Base-by-base conservation (phyloP, 768 basidiomycete genomes). In the Lactarius evosmus region DNA sequence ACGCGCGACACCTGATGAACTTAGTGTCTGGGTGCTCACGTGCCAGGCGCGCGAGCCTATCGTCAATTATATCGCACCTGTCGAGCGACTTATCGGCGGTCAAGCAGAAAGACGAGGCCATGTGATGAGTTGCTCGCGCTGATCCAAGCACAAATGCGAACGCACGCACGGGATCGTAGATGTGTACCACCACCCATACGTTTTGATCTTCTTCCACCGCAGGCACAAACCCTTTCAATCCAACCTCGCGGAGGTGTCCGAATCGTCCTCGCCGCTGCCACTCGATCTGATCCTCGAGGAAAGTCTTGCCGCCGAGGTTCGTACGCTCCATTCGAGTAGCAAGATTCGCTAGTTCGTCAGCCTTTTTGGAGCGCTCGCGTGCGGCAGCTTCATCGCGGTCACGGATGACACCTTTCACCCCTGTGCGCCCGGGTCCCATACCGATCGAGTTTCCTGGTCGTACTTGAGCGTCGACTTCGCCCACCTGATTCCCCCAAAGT, bases 401-500 rank as follows among this genome's bases (percentile, higher is more conserved):
- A 30, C 91, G 83, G 61, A 94, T 89, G 63, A 94, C 92, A 29
- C 92, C 91, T 69, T 94, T 94, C 53, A 93, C 92, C 25, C 92
- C 92, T 6, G 92, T 94, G 30, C 92, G 80, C 4, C 91, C 91
- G 11, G 89, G 89, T 4, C 87, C 89, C 88, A 93, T 89, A 9
- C 92, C 90, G 56, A 93, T 91, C 14, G 86, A 85, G 60, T 87
- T 84, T 54, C 77, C 71, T 64, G 75, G 74, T 8, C 59, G 66
- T 62, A 69, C 77, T 73, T 58, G 79, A 69, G 77, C 62, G 67
- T 83, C 78, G 40, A 79, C 80, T 62, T 80, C 78, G 22, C 56
- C 51, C 3, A 19, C 19, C 8, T 22, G 52, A 7, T 32, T 52
- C 9, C 51, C 27, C 52, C 40, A 79, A 52, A 76, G 78, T 66